These are phyloP conservation scores for Monosporascus sp. DNA, from an alignment of 2,329 filamentous ascomycete genomes.

Conservation along the genomic window DNA sequence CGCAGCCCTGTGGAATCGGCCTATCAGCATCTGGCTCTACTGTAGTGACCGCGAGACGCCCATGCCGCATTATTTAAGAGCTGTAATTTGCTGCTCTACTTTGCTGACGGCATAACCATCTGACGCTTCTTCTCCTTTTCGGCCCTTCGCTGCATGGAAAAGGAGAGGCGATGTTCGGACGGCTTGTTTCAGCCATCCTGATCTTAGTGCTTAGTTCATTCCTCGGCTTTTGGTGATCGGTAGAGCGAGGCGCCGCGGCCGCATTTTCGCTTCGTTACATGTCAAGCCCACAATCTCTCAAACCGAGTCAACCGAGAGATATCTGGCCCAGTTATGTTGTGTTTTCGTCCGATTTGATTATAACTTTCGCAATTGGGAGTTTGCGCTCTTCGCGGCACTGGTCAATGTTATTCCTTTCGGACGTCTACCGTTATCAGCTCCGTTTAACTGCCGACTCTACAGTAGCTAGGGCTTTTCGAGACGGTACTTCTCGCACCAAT, in stretches of 20 bases:
- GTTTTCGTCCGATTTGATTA: too few species aligned
- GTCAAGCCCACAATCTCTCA: neutral
- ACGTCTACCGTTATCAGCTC: too few species aligned
- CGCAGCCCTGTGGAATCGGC: neutral
- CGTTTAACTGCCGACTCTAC: too few species aligned
- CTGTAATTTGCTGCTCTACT: neutral
- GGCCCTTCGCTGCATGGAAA: neutral
- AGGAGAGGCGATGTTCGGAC: neutral
- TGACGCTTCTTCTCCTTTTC: neutral
- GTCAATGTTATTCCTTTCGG: too few species aligned
- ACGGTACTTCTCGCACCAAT: slow-evolving; percentile 26
- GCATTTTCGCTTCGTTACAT: neutral
- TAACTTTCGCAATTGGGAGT: too few species aligned
- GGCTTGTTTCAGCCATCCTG: neutral
- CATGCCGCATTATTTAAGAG: neutral
- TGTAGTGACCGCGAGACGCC: neutral
- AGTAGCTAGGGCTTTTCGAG: slow-evolving; percentile 2
- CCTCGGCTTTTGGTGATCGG: neutral
- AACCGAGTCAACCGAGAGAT: neutral
- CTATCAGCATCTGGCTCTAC: neutral
- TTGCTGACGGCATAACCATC: neutral
- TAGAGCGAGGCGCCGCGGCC: neutral
- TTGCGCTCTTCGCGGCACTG: too few species aligned
- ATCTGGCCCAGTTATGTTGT: too few species aligned
- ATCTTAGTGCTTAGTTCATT: neutral